Conservation (phyloP, 1,284 basidiomycete genomes). For the Austroboletus novae-zelandiae region DNA sequence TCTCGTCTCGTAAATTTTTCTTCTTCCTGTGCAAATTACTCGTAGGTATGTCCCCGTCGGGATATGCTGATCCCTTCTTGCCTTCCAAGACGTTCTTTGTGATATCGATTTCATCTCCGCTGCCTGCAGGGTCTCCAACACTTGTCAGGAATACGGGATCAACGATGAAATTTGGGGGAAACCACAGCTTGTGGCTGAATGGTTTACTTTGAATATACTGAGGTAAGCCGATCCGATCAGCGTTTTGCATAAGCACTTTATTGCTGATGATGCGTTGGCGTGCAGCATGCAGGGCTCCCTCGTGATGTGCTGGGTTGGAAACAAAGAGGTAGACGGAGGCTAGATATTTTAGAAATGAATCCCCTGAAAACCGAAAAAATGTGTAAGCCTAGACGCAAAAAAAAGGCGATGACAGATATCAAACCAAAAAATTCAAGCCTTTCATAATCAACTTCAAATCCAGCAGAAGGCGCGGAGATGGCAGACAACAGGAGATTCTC, state of each 20-base stretch:
- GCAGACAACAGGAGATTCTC: conserved; percentile 63
- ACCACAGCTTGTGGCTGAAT: conserved; percentile 66
- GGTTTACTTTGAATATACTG: conserved; percentile 69
- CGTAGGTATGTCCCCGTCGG: conserved; percentile 12
- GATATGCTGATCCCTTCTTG: conserved; percentile 13
- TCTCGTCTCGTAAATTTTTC: conserved; percentile 46
- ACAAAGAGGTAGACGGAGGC: conserved; percentile 73
- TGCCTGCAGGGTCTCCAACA: conserved; percentile 19
- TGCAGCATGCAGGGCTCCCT: conserved; percentile 61
- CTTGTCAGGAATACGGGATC: conserved; percentile 16
- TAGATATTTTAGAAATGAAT: conserved; percentile 78
- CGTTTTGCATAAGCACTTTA: conserved; percentile 54
- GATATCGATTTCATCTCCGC: conserved; percentile 28
- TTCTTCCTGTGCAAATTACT: conserved; percentile 36
- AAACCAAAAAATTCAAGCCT: conserved; percentile 76
- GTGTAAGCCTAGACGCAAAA: conserved; percentile 14
- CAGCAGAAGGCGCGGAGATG: conserved; percentile 63
- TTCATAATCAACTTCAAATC: conserved; percentile 72
- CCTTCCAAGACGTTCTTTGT: conserved; percentile 6
- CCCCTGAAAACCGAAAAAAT: conserved; percentile 45
- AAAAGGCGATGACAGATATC: conserved; percentile 9
- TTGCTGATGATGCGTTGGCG: conserved; percentile 74
- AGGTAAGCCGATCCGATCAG: conserved; percentile 57
- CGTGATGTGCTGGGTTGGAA: conserved; percentile 55
- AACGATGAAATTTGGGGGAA: conserved; percentile 47